Base-by-base conservation (phyloP, 1,284 basidiomycete genomes). In the Naganishia albida region DNA sequence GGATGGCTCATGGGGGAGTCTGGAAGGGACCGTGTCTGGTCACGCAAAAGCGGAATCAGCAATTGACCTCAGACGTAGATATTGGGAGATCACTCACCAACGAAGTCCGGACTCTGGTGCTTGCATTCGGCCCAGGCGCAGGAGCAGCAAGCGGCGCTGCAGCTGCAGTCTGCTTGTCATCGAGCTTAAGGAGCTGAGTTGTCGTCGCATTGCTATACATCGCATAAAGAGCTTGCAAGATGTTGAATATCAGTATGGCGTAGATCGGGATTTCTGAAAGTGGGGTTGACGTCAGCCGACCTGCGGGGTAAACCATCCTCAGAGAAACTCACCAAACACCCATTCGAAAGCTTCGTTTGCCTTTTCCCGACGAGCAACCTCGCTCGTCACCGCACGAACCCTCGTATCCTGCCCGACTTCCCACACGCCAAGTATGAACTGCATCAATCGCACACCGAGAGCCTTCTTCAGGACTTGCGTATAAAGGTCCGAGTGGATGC, bases 401-500 rank as follows among this genome's bases (percentile, higher is more conserved):
- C 56, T 60, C 25, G 16, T 48, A 16, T 50, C 46, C 46, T 50
- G 56, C 18, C 46, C 56, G 12, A 49, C 56, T 13, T 60, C 44
- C 56, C 56, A 60, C 13, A 49, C 3, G 20, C 49, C 39, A 2
- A 60, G 46, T n/a, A 60, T 20, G 13, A 26, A 12, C 16, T 60
- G 56, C 56, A 60, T 49, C 38, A 50, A 23, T 34, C 23, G 46
- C 30, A 60, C 39, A 4, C 56, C 44, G 23, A 60, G 38, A 26
- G 44, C 25, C 20, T 49, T 60, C 39, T 60, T 60, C 20, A 60
- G 13, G 46, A 60, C 49, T 15, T 49, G 38, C 2, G 56, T 60
- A 18, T 60, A 60, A 16, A 60, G 49, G 34, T 60, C 56, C 30
- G 56, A 60, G 46, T 60, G 56, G 20, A 60, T 49, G 44, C 56